These are phyloP conservation scores for Aschersonia sp. DNA, from an alignment of 2,329 filamentous ascomycete species.

Conservation along the genomic window DNA sequence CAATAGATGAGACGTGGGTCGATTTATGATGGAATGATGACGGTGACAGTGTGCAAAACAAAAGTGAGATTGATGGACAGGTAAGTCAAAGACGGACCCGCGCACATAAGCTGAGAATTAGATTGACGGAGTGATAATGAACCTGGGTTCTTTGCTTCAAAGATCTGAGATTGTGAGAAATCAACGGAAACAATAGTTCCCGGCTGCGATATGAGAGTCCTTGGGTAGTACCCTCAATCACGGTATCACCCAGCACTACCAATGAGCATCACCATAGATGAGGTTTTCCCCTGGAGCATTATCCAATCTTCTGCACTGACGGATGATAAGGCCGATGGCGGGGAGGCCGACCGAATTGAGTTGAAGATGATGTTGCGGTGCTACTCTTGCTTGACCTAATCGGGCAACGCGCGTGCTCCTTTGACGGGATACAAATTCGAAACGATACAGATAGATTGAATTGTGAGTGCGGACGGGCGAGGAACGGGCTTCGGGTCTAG, in stretches of 20 bases:
- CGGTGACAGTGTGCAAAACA: too few species aligned
- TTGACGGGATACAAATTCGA: background rate
- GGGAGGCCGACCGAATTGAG: background rate
- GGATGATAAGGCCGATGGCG: background rate
- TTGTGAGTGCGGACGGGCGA: background rate
- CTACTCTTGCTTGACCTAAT: background rate
- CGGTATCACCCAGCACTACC: background rate
- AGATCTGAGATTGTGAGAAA: too few species aligned
- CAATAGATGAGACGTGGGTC: background rate
- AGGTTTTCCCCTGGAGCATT: background rate
- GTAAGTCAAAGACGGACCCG: too few species aligned
- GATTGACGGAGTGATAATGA: too few species aligned
- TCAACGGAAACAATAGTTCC: too few species aligned
- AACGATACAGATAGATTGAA: background rate
- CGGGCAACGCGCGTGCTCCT: background rate
- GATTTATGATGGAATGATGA: too few species aligned
- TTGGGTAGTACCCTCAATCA: background rate
- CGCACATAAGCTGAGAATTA: too few species aligned
- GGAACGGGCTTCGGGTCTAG: background rate
- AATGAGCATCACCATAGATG: background rate
- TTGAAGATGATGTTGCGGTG: background rate
- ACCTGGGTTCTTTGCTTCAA: too few species aligned
- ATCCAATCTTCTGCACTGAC: background rate
- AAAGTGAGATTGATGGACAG: too few species aligned
- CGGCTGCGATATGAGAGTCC: too few species aligned